phyloP scores from a whole-genome alignment of 1,284 basidiomycete genomes.

The Cutaneotrichosporon cavernicola region DNA sequence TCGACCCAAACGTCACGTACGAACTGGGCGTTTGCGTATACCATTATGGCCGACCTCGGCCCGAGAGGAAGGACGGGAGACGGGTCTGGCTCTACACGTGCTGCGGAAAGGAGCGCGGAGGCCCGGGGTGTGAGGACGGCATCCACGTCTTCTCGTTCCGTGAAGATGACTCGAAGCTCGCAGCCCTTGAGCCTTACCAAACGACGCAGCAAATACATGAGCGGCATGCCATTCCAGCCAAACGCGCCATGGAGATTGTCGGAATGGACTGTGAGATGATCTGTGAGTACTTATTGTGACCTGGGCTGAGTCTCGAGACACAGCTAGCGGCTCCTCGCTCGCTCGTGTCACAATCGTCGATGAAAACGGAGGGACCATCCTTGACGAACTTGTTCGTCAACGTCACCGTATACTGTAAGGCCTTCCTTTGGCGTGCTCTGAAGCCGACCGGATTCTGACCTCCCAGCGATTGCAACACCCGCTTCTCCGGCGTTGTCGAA shows the following conservation, averaged over 20 bases:
- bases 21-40: conserved; percentile 67
- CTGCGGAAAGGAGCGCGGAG: conserved; percentile 61
- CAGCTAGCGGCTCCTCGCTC: conserved; percentile 79
- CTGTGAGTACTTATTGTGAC: conserved; percentile 51
- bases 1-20: conserved; percentile 59
- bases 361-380: conserved; percentile 65
- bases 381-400: conserved; percentile 80
- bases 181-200: conserved; percentile 71
- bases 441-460: neutral
- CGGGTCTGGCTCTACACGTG: conserved; percentile 49
- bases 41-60: conserved; percentile 69
- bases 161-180: conserved; percentile 65
- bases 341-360: conserved; percentile 85
- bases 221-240: conserved; percentile 9
- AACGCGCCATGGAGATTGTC: conserved; percentile 65
- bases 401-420: conserved; percentile 74
- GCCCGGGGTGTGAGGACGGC: conserved; percentile 36
- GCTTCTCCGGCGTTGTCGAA: conserved; percentile 76
- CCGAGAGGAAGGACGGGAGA: conserved; percentile 44
- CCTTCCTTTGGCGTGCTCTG: too few species aligned
- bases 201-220: conserved; percentile 49
- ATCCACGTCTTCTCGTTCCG: conserved; percentile 45
- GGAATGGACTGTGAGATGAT: conserved; percentile 90
- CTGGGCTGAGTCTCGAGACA: conserved; percentile 53
- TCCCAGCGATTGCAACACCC: conserved; percentile 76